phyloP scores from a whole-genome alignment of 2,329 filamentous ascomycete species.

The Lachnellula suecica region DNA sequence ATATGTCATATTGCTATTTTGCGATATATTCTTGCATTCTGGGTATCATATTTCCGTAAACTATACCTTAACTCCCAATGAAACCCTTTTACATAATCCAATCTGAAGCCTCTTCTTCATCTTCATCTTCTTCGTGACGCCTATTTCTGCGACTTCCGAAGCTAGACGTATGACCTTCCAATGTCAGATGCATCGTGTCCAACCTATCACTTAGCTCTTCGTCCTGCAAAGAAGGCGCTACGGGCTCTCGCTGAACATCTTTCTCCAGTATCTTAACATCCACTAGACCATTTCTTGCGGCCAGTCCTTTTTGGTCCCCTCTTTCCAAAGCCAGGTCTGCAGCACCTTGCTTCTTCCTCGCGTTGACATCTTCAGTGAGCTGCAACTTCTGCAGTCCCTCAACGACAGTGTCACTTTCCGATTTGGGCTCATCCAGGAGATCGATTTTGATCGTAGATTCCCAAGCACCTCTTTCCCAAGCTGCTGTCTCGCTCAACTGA shows the following conservation, averaged over 20 bases:
- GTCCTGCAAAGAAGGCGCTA: slow-evolving; percentile 38
- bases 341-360: slow-evolving; percentile 36
- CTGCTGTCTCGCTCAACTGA: slow-evolving; percentile 81
- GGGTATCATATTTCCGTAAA: slow-evolving; percentile 10
- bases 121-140: slow-evolving; percentile 18
- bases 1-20: too few species aligned
- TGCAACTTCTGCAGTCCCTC: slow-evolving; percentile 38
- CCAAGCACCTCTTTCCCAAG: slow-evolving; percentile 68
- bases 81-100: slow-evolving; percentile 23
- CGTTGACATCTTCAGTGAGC: slow-evolving; percentile 42
- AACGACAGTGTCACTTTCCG: slow-evolving; percentile 34
- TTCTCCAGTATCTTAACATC: slow-evolving; percentile 54
- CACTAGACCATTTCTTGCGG: slow-evolving; percentile 33
- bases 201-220: slow-evolving; percentile 32
- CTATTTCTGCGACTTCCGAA: slow-evolving; percentile 23
- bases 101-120: slow-evolving; percentile 24
- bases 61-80: neutral
- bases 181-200: slow-evolving; percentile 29
- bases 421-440: slow-evolving; percentile 65
- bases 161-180: slow-evolving; percentile 31
- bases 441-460: slow-evolving; percentile 46
- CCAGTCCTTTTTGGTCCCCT: slow-evolving; percentile 34
- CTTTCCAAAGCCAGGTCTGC: slow-evolving; percentile 52
- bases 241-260: slow-evolving; percentile 38
- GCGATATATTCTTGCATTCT: neutral